Base-by-base conservation (phyloP, 1,139 yeast species). In the Saccharomycopsis phalli region DNA sequence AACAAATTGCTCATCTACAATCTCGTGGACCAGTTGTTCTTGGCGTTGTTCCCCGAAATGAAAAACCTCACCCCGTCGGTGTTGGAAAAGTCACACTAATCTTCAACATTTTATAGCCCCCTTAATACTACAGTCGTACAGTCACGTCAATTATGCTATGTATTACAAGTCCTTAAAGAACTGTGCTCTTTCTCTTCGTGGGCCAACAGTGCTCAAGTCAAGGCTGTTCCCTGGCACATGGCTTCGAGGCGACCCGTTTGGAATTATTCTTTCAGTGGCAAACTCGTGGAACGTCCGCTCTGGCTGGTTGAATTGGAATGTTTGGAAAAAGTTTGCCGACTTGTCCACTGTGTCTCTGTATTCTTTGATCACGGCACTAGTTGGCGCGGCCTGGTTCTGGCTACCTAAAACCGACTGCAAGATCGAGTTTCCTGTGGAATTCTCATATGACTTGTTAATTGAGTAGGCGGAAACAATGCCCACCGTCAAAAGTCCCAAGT, bases 1-100 rank as follows among this genome's bases (percentile, higher is more conserved):
- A 45, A 45, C 34, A 45, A 43, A 25, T 40, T 43, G 19, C 32
- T 45, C 28, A 29, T 45, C 16, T 43, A 40, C 27, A 40, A 43
- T 28, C 37, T 45, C 14, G 17, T 31, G 10, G 48, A 45, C 23
- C 44, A 40, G 23, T 20, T 43, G 18, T 45, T 45, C 11, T 16
- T 42, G 10, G 39, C 40, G 27, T 28, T 45, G 20, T 45, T 45
- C 22, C 48, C 48, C 3, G 48, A 45, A 31, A 22, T 45, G 44
- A 41, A 33, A 17, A 41, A 45, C 22, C 30, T 41, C 23, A 42
- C 43, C 7, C 47, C 47, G 3, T 38, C 44, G 10, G 40, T 18
- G 19, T 38, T 44, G 20, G 47, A 44, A 36, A 44, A n/a, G n/a
- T n/a, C n/a, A n/a, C 13, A 10, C 14, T 37, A 16, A 38, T n/a